Percentiles rank a stretch among this genome's conserved stretches.
Conservation (phyloP, 352 stramenopile species). For the Pythium pectinolyticum region DNA sequence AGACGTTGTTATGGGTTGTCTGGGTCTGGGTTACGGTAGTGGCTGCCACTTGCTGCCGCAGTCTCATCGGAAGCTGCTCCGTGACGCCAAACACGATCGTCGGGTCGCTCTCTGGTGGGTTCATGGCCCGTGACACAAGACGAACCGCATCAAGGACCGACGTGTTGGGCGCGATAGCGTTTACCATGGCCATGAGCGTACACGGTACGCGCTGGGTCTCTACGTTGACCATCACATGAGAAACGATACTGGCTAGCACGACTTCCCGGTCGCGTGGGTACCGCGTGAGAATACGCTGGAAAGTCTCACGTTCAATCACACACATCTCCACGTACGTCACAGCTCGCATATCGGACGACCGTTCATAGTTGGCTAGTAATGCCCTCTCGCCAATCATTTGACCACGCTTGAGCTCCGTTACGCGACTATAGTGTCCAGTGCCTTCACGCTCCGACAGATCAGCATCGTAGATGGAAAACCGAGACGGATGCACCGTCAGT, state of each 20-base stretch:
- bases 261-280: constrained; percentile 34
- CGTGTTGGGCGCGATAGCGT: constrained; percentile 8
- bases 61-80: neutral
- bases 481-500: neutral
- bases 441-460: neutral
- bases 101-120: neutral
- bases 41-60: too few relatives aligned
- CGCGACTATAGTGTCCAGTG: constrained; percentile 19
- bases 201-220: constrained; percentile 21
- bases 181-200: constrained; percentile 29
- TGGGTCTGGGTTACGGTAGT: neutral
- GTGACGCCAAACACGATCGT: neutral
- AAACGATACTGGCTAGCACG: constrained; percentile 29
- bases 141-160: neutral
- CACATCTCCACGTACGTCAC: constrained; percentile 46
- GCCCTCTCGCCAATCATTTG: constrained; percentile 51
- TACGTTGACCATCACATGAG: constrained; percentile 29
- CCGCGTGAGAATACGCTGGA: constrained; percentile 33
- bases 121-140: neutral
- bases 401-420: constrained; percentile 10
- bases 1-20: too few relatives aligned
- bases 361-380: constrained; percentile 47
- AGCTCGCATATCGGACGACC: constrained; percentile 34
- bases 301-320: constrained; percentile 31
- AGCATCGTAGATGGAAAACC: neutral